Evolutionary conservation across 164 flowering plant genomes (phyloP), one percentile per base, ranked within the genome.

Genomic region (Stephania japonica): DNA sequence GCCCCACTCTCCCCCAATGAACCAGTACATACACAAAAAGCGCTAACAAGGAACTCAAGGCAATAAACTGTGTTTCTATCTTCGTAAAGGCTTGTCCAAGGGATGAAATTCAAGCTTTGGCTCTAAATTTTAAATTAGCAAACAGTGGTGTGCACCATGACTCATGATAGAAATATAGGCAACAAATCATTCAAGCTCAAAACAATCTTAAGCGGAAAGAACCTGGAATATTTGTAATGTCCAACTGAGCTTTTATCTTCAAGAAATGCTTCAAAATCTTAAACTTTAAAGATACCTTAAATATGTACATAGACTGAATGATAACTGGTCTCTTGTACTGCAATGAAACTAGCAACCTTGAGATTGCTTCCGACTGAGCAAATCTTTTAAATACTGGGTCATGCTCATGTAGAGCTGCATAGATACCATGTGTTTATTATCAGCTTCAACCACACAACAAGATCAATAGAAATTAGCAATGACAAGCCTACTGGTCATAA

Each of bases 251-350:
- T 43, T 62, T 21, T 25, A 70, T 32, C 69, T 70, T 49, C 43
- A 65, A 59, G 56, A 42, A 62, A 26, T 25, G n/a, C 23, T n/a
- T 5, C 11, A 67, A 25, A 23, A 32, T 67, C 11, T 32, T 32
- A 32, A 32, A 32, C 38, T 32, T 43, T n/a, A 42, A 61, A 32
- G 24, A 12, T 83, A 95, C 99, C 99, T 95, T 95, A 79, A 95
- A 95, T 44, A 96, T 96, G 79, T 96, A 96, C 99, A 96, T 96
- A 13, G 99, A 96, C 78, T 93, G 99, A 69, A 96, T 90, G 77
- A 89, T 73, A 26, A 84, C 87, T 5, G 99, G 99, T 81, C 85
- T 87, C 83, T 82, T 96, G 82, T 93, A 96, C 62, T 85, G 84
- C 66, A 96, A 80, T 10, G 95, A 91, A 65, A 65, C 70, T 14